Percentiles rank a stretch among this genome's conserved stretches.
phyloP scores from a whole-genome alignment of 2,329 filamentous ascomycete genomes.

The Neofusicoccum umdonicola region DNA sequence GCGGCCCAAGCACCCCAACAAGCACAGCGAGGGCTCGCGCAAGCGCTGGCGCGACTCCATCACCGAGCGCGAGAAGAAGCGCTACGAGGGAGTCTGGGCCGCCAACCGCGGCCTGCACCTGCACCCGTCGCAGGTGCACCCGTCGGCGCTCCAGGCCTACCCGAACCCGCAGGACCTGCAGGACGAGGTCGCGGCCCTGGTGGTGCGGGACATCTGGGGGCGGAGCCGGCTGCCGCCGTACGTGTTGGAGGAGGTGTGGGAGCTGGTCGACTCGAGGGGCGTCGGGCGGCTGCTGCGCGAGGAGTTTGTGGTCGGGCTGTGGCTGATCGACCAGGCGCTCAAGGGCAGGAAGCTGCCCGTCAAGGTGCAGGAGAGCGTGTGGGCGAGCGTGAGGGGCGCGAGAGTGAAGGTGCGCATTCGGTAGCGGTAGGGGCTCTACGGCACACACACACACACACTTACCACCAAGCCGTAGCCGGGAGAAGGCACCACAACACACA shows the following conservation, averaged over 20 bases:
- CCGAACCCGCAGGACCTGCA: background rate
- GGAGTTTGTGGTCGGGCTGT: conserved; percentile 80
- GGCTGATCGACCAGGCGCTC: conserved; percentile 78
- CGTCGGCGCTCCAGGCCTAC: background rate
- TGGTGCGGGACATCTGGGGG: conserved; percentile 73
- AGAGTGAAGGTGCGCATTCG: conserved; percentile 36
- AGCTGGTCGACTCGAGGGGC: conserved; percentile 62
- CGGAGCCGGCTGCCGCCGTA: conserved; percentile 66
- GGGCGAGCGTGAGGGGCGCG: conserved; percentile 61
- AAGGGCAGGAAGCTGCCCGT: conserved; percentile 74
- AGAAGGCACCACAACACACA: no score
- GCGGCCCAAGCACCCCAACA: conserved; percentile 59
- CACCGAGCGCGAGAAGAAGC: conserved; percentile 68
- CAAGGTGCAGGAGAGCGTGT: conserved; percentile 70
- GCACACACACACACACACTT: no score
- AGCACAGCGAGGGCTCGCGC: conserved; percentile 72
- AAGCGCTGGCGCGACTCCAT: conserved; percentile 76
- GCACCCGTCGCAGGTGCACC: conserved; percentile 19
- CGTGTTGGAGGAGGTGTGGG: conserved; percentile 74
- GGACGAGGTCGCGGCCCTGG: conserved; percentile 60
- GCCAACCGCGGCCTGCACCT: conserved; percentile 65
- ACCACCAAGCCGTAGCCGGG: no score
- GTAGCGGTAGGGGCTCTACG: background rate
- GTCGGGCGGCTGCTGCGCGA: conserved; percentile 60
- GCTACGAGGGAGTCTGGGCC: conserved; percentile 83